A percentile compares a stretch with the other conserved stretches of the same genome.
Evolutionary conservation across 1,284 basidiomycete species (phyloP).

Genomic region (Spongispora temasekensis): DNA sequence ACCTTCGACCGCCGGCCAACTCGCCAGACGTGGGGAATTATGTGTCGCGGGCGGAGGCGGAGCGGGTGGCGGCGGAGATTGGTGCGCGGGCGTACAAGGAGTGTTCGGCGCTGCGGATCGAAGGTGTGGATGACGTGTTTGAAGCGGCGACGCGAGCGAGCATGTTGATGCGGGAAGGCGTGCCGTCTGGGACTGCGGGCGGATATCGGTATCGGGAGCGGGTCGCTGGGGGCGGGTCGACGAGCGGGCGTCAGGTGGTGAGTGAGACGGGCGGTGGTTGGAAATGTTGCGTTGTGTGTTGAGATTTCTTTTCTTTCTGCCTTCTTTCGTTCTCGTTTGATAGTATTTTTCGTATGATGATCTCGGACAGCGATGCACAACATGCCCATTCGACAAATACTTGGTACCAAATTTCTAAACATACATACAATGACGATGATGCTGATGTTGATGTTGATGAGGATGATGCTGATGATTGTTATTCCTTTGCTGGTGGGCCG

Average conservation of each 20-base stretch:
- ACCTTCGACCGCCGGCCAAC: conserved; percentile 64
- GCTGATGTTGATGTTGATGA: too few species aligned
- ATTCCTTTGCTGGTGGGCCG: conserved; percentile 2
- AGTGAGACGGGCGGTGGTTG: conserved; percentile 45
- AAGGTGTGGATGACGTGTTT: conserved; percentile 94
- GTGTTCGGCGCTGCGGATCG: conserved; percentile 87
- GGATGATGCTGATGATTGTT: too few species aligned
- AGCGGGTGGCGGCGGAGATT: conserved; percentile 76
- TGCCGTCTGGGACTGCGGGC: conserved; percentile 50
- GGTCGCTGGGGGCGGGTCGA: background rate
- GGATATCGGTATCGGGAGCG: conserved; percentile 34
- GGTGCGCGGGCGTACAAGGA: conserved; percentile 92
- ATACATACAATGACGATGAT: too few species aligned
- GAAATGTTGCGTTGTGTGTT: conserved; percentile 66
- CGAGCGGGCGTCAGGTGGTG: background rate
- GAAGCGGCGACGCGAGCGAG: conserved; percentile 93
- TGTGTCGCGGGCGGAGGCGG: conserved; percentile 74
- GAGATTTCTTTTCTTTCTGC: conserved; percentile 11
- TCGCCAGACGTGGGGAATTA: conserved; percentile 48
- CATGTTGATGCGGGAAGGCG: conserved; percentile 89
- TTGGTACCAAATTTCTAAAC: too few species aligned
- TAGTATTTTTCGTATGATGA: background rate
- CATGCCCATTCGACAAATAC: too few species aligned
- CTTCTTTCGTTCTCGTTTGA: conserved; percentile 1
- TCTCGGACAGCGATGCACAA: background rate